Conservation (phyloP, 2,329 filamentous ascomycete genomes). For the Aspergillus japonicus region DNA sequence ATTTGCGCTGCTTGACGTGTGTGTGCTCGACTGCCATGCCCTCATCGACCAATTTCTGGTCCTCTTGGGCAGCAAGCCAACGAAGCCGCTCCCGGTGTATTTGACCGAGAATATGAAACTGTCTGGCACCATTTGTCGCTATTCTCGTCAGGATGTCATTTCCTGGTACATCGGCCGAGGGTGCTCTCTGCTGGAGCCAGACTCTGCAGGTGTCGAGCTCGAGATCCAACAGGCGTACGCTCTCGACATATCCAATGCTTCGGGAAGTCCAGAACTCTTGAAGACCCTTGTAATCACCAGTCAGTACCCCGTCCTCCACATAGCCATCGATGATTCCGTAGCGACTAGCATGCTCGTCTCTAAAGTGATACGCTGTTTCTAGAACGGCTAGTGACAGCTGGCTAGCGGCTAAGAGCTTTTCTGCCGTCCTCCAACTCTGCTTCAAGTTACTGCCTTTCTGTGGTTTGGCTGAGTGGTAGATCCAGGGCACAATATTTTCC, state of each 20-base stretch:
- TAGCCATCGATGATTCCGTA: constrained; percentile 73
- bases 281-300: constrained; percentile 65
- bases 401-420: constrained; percentile 65
- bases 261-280: constrained; percentile 84
- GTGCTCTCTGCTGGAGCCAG: constrained; percentile 35
- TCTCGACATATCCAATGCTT: constrained; percentile 38
- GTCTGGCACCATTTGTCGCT: constrained; percentile 51
- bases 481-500: constrained; percentile 75
- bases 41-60: constrained; percentile 49
- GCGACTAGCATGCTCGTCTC: constrained; percentile 63
- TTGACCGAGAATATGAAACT: constrained; percentile 59
- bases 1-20: constrained; percentile 45
- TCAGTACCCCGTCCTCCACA: constrained; percentile 64
- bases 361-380: constrained; percentile 66
- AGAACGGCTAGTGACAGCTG: constrained; percentile 68
- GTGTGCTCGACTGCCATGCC: constrained; percentile 48
- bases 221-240: constrained; percentile 39
- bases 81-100: constrained; percentile 59
- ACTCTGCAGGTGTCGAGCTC: constrained; percentile 42
- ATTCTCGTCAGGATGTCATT: constrained; percentile 46
- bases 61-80: constrained; percentile 56
- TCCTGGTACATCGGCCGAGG: constrained; percentile 33
- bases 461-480: constrained; percentile 72
- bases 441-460: constrained; percentile 63
- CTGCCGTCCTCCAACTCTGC: constrained; percentile 46